phyloP scores from a whole-genome alignment of 805 yeast genomes.

The Starmerella davenportii region DNA sequence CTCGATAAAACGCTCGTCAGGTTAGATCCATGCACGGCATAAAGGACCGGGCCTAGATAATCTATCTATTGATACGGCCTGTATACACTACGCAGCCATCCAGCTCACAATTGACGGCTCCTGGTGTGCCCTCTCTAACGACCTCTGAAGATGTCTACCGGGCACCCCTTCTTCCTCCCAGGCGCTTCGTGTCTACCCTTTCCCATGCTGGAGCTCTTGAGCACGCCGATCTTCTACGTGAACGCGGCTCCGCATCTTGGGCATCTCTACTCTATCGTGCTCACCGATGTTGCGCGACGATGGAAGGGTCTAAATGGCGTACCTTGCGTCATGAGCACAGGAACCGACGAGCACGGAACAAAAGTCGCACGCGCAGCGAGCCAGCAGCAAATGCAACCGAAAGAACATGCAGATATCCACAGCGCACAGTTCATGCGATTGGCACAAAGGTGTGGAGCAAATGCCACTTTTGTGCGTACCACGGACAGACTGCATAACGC shows the following conservation, averaged over 20 bases:
- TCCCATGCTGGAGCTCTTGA: slow-evolving; percentile 18
- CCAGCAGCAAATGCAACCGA: slow-evolving; percentile 35
- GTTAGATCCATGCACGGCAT: no score
- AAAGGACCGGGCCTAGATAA: no score
- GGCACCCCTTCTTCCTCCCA: no score
- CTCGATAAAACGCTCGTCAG: no score
- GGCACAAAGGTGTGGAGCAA: slow-evolving; percentile 39
- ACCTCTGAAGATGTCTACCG: no score
- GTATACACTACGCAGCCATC: no score
- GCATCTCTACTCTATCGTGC: slow-evolving; percentile 70
- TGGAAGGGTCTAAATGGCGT: slow-evolving; percentile 41
- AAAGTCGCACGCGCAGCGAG: slow-evolving; percentile 80
- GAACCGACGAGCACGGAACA: slow-evolving; percentile 93
- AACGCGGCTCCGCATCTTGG: slow-evolving; percentile 93
- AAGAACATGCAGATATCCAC: slow-evolving; percentile 53
- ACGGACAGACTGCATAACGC: slow-evolving; percentile 63
- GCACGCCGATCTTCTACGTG: slow-evolving; percentile 92
- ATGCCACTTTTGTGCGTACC: slow-evolving; percentile 69
- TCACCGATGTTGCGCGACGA: slow-evolving; percentile 61
- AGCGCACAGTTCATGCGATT: slow-evolving; percentile 45
- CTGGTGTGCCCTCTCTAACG: no score
- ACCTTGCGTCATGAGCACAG: slow-evolving; percentile 52
- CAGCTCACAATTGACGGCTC: no score
- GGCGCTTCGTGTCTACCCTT: no score
- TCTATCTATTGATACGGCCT: no score